phyloP scores from a whole-genome alignment of 441 rosid genomes.

The Eugenia klotzschiana region DNA sequence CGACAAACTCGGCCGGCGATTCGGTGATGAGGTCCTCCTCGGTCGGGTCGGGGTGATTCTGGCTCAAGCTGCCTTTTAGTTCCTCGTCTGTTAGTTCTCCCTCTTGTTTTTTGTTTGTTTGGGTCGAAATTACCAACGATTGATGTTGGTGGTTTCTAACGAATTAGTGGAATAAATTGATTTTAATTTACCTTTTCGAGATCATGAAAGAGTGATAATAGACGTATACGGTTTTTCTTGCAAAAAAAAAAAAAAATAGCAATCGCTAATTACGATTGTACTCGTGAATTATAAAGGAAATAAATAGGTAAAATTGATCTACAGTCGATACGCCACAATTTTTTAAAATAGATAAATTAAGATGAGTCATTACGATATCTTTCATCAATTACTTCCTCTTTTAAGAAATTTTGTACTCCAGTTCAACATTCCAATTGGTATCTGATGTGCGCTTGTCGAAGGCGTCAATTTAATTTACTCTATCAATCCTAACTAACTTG shows the following conservation, averaged over 20 bases:
- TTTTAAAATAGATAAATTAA: no score
- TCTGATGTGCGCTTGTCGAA: no score
- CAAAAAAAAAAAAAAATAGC: neutral
- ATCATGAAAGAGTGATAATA: neutral
- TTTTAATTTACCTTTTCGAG: neutral
- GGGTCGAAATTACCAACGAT: no score
- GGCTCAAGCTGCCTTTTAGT: neutral
- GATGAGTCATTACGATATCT: no score
- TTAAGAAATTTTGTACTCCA: no score
- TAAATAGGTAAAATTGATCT: neutral
- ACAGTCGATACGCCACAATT: accelerated
- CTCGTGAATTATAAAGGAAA: neutral
- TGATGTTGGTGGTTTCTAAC: neutral
- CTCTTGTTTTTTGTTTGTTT: no score
- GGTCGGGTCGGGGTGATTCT: accelerated
- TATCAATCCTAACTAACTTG: no score
- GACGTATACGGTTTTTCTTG: neutral
- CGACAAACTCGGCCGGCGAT: neutral
- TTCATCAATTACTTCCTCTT: no score
- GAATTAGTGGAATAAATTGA: neutral
- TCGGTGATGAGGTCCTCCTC: neutral
- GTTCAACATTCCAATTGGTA: no score
- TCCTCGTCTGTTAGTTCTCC: neutral
- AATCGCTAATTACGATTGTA: neutral
- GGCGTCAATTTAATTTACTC: no score